Conservation (phyloP, 805 yeast genomes). For the Lipomyces yamadae region DNA sequence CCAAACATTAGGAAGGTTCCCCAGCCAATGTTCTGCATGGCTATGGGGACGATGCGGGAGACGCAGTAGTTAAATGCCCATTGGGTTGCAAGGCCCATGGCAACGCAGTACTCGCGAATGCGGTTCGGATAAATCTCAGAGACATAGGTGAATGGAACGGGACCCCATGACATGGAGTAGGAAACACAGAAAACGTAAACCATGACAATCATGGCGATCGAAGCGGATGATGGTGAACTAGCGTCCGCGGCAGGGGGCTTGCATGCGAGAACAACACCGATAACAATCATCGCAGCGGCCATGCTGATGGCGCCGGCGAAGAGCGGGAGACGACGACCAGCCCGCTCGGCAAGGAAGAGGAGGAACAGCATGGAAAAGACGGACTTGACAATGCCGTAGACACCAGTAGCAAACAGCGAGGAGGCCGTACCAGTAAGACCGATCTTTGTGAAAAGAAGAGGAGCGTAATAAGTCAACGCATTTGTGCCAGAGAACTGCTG, state of each 20-base stretch:
- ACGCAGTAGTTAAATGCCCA: conserved; percentile 36
- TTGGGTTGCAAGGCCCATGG: conserved; percentile 34
- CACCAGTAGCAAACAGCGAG: conserved; percentile 36
- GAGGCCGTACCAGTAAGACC: conserved; percentile 52
- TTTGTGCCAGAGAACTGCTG: conserved; percentile 51
- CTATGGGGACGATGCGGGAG: conserved; percentile 30
- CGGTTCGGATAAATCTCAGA: conserved; percentile 35
- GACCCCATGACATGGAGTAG: conserved; percentile 35
- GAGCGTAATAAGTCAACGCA: conserved; percentile 55
- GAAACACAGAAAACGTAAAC: conserved; percentile 29
- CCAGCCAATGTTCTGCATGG: conserved; percentile 33
- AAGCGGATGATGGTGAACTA: conserved; percentile 19
- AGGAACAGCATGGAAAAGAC: conserved; percentile 37
- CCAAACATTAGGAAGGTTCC: conserved; percentile 36
- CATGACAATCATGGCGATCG: conserved; percentile 34
- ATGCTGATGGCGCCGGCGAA: conserved; percentile 38
- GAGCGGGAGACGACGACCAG: conserved; percentile 40
- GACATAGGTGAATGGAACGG: conserved; percentile 32
- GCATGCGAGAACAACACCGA: conserved; percentile 33
- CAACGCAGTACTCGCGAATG: conserved; percentile 34
- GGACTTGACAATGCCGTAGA: conserved; percentile 36
- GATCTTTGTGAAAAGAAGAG: conserved; percentile 52
- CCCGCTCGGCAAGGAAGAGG: conserved; percentile 39
- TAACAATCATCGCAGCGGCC: conserved; percentile 37
- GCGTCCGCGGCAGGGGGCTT: conserved; percentile 24